phyloP scores from a whole-genome alignment of 202 grass and related monocot genomes.

The Eragrostis tef region DNA sequence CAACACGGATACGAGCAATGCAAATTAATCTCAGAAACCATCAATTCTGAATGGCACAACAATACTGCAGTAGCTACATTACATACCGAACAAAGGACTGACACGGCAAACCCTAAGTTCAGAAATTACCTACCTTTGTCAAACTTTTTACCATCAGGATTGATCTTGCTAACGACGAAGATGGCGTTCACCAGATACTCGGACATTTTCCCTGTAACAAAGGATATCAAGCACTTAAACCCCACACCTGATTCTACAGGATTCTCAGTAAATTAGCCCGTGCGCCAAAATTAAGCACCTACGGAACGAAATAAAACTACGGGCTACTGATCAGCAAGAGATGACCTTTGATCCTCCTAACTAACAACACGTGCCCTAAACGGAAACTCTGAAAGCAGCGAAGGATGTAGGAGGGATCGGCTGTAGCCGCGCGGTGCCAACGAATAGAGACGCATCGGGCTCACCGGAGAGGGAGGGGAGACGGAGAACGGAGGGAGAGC shows the following conservation, averaged over 20 bases:
- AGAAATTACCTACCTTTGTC: constrained; percentile 57
- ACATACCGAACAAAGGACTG: background rate
- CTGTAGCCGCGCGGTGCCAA: background rate
- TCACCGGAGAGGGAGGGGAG: background rate
- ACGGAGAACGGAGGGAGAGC: background rate
- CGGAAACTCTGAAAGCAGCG: background rate
- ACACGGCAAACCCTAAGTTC: too few relatives aligned
- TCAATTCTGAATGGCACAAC: background rate
- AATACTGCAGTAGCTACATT: too few relatives aligned
- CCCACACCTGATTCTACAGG: background rate
- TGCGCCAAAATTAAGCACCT: background rate
- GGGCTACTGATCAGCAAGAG: background rate
- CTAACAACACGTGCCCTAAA: too few relatives aligned
- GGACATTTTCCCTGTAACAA: constrained; percentile 37
- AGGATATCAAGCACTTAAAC: background rate
- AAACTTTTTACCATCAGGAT: constrained; percentile 78
- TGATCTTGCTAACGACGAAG: constrained; percentile 47
- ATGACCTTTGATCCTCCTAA: too few relatives aligned
- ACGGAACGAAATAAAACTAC: background rate
- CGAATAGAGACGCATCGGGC: background rate
- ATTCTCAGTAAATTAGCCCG: background rate
- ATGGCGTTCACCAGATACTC: constrained; percentile 62
- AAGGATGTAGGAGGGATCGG: background rate
- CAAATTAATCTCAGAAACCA: background rate
- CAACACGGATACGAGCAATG: background rate